Percentiles rank a stretch among this genome's conserved stretches.
phyloP scores from a whole-genome alignment of 75 land plant genomes.

The Pinus taeda region DNA sequence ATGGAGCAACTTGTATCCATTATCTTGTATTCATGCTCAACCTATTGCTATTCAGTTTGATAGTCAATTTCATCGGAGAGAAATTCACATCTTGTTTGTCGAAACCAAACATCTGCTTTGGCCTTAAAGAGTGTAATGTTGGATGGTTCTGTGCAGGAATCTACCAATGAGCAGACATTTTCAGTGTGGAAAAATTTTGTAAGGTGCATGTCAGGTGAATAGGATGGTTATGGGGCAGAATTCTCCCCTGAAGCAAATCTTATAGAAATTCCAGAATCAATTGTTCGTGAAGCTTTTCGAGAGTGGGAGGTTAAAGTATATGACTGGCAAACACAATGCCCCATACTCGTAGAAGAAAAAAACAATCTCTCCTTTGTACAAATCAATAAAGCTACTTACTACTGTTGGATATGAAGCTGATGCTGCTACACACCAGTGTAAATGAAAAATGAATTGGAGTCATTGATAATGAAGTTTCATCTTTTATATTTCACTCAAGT shows the following conservation, averaged over 20 bases:
- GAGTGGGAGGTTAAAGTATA: constrained; percentile 84
- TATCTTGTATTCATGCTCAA: not conserved
- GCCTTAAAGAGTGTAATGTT: not conserved
- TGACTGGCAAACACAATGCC: constrained; percentile 95
- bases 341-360: constrained; percentile 63
- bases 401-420: constrained; percentile 96
- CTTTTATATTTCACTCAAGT: constrained; percentile 50
- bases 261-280: constrained; percentile 64
- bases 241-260: constrained; percentile 64
- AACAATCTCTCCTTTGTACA: constrained; percentile 31
- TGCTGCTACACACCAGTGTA: constrained; percentile 65
- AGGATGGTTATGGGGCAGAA: constrained; percentile 88
- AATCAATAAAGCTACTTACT: constrained; percentile 63
- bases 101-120: not conserved
- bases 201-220: constrained; percentile 73
- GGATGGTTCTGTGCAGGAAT: not conserved
- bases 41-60: not conserved
- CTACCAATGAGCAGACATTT: not conserved
- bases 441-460: constrained; percentile 48
- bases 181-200: constrained; percentile 64
- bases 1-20: not conserved
- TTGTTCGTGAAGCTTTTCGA: constrained; percentile 72
- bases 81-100: not conserved
- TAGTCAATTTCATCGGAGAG: not conserved
- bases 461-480: constrained; percentile 15